These are phyloP conservation scores for Hansenula anomala DNA, from an alignment of 1,139 yeast genomes.

Conservation along the genomic window DNA sequence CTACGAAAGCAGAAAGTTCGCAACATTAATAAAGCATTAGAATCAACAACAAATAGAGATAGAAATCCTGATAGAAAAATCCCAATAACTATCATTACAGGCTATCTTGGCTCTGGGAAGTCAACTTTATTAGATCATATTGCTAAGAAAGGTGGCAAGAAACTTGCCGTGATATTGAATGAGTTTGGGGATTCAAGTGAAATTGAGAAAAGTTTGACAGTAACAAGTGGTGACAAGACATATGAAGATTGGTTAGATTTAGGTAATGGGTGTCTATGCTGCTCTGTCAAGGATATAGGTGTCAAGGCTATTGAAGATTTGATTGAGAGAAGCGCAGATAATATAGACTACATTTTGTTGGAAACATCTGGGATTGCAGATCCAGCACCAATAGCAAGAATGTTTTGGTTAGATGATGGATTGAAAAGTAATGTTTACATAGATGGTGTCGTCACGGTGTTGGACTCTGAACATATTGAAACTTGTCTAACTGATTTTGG, in stretches of 20 bases:
- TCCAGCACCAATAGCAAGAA: slow-evolving; percentile 92
- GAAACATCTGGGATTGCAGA: slow-evolving; percentile 99
- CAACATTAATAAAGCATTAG: slow-evolving; percentile 12
- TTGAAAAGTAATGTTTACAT: slow-evolving; percentile 77
- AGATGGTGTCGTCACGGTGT: slow-evolving; percentile 91
- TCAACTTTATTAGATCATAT: slow-evolving; percentile 76
- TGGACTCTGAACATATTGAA: slow-evolving; percentile 70
- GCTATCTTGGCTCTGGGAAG: slow-evolving; percentile 93
- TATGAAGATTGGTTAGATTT: slow-evolving; percentile 94
- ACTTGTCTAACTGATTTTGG: slow-evolving; percentile 68
- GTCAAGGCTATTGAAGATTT: slow-evolving; percentile 90
- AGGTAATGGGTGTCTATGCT: slow-evolving; percentile 95
- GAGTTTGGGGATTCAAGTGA: slow-evolving; percentile 89
- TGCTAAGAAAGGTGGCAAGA: slow-evolving; percentile 62
- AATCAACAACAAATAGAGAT: slow-evolving; percentile 5
- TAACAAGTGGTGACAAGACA: slow-evolving; percentile 54
- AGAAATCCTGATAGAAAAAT: slow-evolving; percentile 41
- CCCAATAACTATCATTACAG: slow-evolving; percentile 91
- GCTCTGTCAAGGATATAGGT: slow-evolving; percentile 93
- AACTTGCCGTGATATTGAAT: slow-evolving; percentile 85
- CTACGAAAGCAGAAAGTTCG: slow-evolving; percentile 13
- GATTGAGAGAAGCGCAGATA: slow-evolving; percentile 64
- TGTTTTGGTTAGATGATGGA: slow-evolving; percentile 97
- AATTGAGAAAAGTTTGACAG: slow-evolving; percentile 82
- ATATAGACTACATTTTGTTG: slow-evolving; percentile 80